Conservation (phyloP, 352 stramenopile species). For the Phytophthora niederhauseri region DNA sequence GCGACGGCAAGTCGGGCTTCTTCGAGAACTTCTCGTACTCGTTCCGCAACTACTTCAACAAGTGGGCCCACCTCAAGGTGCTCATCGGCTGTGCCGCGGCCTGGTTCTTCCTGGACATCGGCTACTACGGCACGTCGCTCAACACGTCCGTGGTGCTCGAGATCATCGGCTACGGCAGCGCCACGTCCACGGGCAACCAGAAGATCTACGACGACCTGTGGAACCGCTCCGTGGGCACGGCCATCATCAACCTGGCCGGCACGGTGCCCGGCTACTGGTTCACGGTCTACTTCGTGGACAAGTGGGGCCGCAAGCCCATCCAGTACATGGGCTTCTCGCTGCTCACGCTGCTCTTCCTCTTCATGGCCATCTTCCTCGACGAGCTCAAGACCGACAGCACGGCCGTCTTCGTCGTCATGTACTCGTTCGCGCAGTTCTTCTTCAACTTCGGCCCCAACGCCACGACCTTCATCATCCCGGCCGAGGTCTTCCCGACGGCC, state of each 20-base stretch:
- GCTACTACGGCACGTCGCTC: constrained; percentile 63
- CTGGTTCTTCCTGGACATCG: constrained; percentile 73
- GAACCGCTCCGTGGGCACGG: constrained; percentile 49
- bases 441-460: constrained; percentile 77
- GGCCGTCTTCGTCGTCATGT: constrained; percentile 54
- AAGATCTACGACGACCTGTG: constrained; percentile 53
- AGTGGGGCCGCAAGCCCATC: constrained; percentile 59
- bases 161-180: constrained; percentile 47
- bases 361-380: constrained; percentile 55
- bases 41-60: constrained; percentile 43
- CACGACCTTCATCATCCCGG: constrained; percentile 89
- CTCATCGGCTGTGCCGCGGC: constrained; percentile 51
- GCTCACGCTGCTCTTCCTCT: constrained; percentile 52
- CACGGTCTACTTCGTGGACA: constrained; percentile 61
- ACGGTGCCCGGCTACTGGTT: constrained; percentile 73
- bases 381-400: constrained; percentile 44
- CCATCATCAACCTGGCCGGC: constrained; percentile 52
- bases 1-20: constrained; percentile 51
- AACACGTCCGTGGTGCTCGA: constrained; percentile 53
- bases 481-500: constrained; percentile 84
- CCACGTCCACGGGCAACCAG: constrained; percentile 44
- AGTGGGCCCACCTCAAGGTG: constrained; percentile 53
- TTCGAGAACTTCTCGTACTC: constrained; percentile 42
- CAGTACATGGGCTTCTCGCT: constrained; percentile 63
- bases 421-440: constrained; percentile 63